phyloP scores from a whole-genome alignment of 148 eudicot genomes.

The Silene uniflora region DNA sequence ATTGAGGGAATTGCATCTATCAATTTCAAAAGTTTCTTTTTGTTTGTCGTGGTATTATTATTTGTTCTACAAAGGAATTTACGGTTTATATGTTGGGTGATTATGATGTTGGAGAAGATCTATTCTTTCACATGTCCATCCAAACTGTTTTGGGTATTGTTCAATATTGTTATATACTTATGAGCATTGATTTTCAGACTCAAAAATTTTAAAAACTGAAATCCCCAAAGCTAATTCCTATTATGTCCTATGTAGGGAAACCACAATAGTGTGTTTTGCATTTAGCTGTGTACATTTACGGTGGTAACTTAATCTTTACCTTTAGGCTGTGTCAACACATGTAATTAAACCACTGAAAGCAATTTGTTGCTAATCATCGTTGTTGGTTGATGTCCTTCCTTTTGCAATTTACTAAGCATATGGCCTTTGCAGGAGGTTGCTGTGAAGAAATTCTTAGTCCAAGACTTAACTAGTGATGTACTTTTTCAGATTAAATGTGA shows the following conservation, averaged over 20 bases:
- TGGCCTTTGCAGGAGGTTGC: slow-evolving; percentile 81
- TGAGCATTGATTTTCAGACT: not conserved
- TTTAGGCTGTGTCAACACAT: not conserved
- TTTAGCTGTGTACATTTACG: not conserved
- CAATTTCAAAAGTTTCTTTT: not conserved
- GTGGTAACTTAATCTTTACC: not conserved
- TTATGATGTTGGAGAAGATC: not conserved
- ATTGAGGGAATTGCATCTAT: not conserved
- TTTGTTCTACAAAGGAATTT: not conserved
- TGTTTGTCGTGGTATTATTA: not conserved
- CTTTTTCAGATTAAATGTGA: slow-evolving; percentile 84
- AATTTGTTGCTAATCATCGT: not conserved
- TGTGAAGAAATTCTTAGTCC: slow-evolving; percentile 93
- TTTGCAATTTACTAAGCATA: slow-evolving; percentile 11
- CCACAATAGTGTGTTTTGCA: not conserved
- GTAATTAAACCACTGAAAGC: not conserved
- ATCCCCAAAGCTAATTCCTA: not conserved
- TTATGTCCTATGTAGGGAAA: not conserved
- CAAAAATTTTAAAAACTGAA: not conserved
- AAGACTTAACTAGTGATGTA: slow-evolving; percentile 84
- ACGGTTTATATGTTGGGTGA: not conserved
- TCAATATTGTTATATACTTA: not conserved
- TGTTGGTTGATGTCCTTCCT: slow-evolving; percentile 7
- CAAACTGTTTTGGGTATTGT: not conserved
- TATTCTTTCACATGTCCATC: not conserved